Evolutionary conservation across 805 yeast species (phyloP), one percentile per base, ranked within the genome.

Genomic region (Ogataea chonburiensis): DNA sequence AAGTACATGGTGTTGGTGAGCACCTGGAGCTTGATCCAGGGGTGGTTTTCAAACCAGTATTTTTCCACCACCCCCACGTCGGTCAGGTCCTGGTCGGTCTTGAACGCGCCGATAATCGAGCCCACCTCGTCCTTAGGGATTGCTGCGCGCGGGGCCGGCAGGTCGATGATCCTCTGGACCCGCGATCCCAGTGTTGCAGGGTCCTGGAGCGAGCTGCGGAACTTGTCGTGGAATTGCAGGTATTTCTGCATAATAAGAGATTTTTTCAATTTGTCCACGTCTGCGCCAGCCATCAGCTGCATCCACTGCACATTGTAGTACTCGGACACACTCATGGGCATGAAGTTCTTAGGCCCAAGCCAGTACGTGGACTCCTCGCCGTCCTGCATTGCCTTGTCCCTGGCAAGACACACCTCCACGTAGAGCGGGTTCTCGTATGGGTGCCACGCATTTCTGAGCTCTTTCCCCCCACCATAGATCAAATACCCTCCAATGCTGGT

Each of bases 271-370:
- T 45, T 43, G 9, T 42, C 50, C 17, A 44, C 47, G 42, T 50
- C 43, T 5, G 47, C 38, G 20, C 37, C 38, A 17, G 46, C 36
- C 11, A 40, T 31, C 17, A 46, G 46, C 42, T 48, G 37, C n/a
- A 50, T 37, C 20, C 42, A 40, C 6, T 44, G 18, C 30, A 60
- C 47, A 43, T 63, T 47, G 37, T 52, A 45, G 35, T 49, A 57
- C 31, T 43, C 49, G 24, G 42, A 41, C 18, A 51, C 50, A 20
- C 48, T 50, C 77, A 75, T 71, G 2, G 80, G 79, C 44, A 51
- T 57, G 52, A 63, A 68, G 26, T 63, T 53, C 32, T 58, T 58
- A 9, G 78, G 78, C 0, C 81, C 81, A 45, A 56, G 66, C 77
- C 76, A 75, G 55, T 67, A 61, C 38, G 62, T 59, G 10, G 72